Evolutionary conservation across 2,329 filamentous ascomycete genomes (phyloP).

Genomic region (Aspergillus alliaceus): DNA sequence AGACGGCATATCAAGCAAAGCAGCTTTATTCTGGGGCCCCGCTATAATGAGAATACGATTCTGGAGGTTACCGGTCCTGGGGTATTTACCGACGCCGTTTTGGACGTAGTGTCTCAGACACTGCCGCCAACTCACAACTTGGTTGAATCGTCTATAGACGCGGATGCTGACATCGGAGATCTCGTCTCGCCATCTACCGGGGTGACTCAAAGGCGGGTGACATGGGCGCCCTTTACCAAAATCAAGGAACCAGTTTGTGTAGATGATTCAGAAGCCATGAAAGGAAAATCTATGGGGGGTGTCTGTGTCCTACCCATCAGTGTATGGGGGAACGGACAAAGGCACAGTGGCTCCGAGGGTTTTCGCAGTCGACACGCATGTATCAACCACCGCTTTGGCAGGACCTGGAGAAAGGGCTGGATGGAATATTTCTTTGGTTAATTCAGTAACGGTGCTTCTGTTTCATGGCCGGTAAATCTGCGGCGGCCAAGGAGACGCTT

Average conservation of each 20-base stretch:
- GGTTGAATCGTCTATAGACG: constrained; percentile 21
- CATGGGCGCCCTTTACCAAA: constrained; percentile 35
- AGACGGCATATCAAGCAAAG: constrained; percentile 23
- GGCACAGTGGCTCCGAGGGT: constrained; percentile 30
- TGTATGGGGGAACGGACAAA: constrained; percentile 38
- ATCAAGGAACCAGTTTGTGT: constrained; percentile 27
- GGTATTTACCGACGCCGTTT: constrained; percentile 34
- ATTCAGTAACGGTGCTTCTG: neutral
- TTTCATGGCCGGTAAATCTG: neutral
- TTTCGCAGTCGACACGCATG: constrained; percentile 31
- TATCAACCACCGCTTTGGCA: constrained; percentile 35
- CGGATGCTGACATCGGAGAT: constrained; percentile 25
- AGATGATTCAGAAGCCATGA: constrained; percentile 18
- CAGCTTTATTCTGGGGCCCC: constrained; percentile 11
- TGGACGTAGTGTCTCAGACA: constrained; percentile 30
- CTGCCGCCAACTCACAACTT: constrained; percentile 27
- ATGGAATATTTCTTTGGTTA: constrained; percentile 30
- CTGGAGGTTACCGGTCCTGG: constrained; percentile 35
- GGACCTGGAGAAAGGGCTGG: constrained; percentile 35
- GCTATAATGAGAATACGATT: constrained; percentile 28
- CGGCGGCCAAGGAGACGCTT: no score
- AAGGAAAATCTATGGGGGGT: constrained; percentile 67
- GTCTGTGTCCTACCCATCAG: constrained; percentile 90
- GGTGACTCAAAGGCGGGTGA: constrained; percentile 24
- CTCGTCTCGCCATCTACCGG: constrained; percentile 7